A percentile compares a stretch with the other conserved stretches of the same genome.
Conservation (phyloP, 1,284 basidiomycete genomes). For the Ganoderma lucidum region DNA sequence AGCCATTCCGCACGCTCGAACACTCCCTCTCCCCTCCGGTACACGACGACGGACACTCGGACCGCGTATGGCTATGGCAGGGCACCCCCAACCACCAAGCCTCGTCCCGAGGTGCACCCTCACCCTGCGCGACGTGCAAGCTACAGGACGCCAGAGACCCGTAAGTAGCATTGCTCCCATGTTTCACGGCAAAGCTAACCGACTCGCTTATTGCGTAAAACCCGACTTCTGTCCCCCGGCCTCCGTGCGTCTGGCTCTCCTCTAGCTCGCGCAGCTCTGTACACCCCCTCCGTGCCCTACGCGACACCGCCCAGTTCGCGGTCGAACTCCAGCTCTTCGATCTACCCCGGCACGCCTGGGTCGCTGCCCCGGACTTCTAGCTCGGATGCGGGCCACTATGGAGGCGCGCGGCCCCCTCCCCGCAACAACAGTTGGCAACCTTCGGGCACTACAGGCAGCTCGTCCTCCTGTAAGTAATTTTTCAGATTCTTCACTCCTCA, state of each 20-base stretch:
- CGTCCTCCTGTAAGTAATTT: conserved; percentile 42
- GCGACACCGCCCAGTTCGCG: conserved; percentile 50
- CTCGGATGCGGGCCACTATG: conserved; percentile 39
- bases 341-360: conserved; percentile 44
- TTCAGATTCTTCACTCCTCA: conserved; percentile 2
- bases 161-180: conserved; percentile 33
- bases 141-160: conserved; percentile 37
- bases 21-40: conserved; percentile 47
- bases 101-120: conserved; percentile 36
- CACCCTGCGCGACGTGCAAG: conserved; percentile 39
- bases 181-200: conserved; percentile 13
- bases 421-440: conserved; percentile 53
- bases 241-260: conserved; percentile 15
- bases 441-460: conserved; percentile 46
- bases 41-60: conserved; percentile 42
- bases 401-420: conserved; percentile 46
- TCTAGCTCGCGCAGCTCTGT: conserved; percentile 31
- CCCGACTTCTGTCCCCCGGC: not conserved
- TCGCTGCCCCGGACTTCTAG: conserved; percentile 38
- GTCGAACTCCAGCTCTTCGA: conserved; percentile 56
- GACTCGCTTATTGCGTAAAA: conserved; percentile 5
- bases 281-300: conserved; percentile 39
- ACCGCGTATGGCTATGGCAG: conserved; percentile 41
- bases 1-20: conserved; percentile 42
- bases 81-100: conserved; percentile 31